These are phyloP conservation scores for Arthrinium phaeospermum DNA, from an alignment of 2,329 filamentous ascomycete genomes.

Conservation along the genomic window DNA sequence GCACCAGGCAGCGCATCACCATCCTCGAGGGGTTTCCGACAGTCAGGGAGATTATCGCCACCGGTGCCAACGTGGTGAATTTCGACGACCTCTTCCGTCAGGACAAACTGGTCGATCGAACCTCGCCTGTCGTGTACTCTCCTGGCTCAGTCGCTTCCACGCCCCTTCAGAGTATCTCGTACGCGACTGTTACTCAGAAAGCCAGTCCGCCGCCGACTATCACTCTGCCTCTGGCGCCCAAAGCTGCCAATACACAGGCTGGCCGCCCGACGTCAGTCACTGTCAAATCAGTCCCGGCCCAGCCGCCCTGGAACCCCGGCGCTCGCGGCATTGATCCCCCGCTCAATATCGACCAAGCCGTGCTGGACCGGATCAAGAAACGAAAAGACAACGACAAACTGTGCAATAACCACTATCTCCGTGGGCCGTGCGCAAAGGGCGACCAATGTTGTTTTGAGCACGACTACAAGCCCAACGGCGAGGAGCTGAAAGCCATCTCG, in stretches of 20 bases:
- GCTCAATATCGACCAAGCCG: constrained; percentile 50
- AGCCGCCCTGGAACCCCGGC: constrained; percentile 57
- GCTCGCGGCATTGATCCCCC: constrained; percentile 60
- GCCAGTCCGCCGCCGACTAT: constrained; percentile 51
- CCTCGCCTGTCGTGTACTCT: constrained; percentile 33
- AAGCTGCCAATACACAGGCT: constrained; percentile 32
- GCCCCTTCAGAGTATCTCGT: constrained; percentile 37
- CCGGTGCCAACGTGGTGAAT: constrained; percentile 52
- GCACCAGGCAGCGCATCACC: constrained; percentile 50
- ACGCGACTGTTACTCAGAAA: constrained; percentile 48
- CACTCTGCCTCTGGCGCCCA: constrained; percentile 47
- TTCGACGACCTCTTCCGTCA: constrained; percentile 59
- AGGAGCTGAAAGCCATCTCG: constrained; percentile 62
- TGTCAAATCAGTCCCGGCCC: constrained; percentile 34
- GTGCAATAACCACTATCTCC: constrained; percentile 67
- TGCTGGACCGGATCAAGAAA: constrained; percentile 61
- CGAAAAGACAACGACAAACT: constrained; percentile 60
- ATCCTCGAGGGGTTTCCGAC: constrained; percentile 60
- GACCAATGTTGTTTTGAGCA: constrained; percentile 64
- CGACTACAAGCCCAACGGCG: constrained; percentile 55
- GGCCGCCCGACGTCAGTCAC: constrained; percentile 25
- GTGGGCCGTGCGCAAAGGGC: constrained; percentile 61
- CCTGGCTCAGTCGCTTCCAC: constrained; percentile 33
- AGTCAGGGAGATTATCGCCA: constrained; percentile 54
- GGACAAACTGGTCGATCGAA: constrained; percentile 55